These are phyloP conservation scores for Setomelanomma holmii DNA, from an alignment of 2,329 filamentous ascomycete genomes.

Conservation along the genomic window DNA sequence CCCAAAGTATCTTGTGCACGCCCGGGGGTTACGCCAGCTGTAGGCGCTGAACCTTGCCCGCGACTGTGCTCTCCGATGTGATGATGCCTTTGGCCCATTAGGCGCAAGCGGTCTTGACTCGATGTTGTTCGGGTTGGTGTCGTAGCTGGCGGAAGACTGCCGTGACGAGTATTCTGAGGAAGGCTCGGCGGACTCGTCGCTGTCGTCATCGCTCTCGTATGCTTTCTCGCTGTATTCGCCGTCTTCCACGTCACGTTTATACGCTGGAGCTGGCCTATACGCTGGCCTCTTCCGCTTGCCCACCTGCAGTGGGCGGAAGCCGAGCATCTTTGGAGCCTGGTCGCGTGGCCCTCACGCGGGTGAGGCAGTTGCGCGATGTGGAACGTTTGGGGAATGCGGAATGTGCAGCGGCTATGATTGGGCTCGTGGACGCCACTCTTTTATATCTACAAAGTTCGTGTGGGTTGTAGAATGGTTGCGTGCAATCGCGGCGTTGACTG, in stretches of 20 bases:
- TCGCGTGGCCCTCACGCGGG: not conserved
- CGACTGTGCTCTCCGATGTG: slow-evolving; percentile 27
- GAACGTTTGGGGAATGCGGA: not conserved
- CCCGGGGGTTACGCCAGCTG: slow-evolving; percentile 72
- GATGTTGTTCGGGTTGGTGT: slow-evolving; percentile 40
- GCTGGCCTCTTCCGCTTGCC: slow-evolving; percentile 46
- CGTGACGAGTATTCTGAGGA: slow-evolving; percentile 63
- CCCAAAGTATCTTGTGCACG: slow-evolving; percentile 79
- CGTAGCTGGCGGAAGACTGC: slow-evolving; percentile 44
- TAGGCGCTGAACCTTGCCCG: slow-evolving; percentile 43
- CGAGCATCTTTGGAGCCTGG: slow-evolving; percentile 32
- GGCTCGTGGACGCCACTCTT: too few species aligned
- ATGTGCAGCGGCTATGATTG: too few species aligned
- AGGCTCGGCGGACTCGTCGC: slow-evolving; percentile 48
- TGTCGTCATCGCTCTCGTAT: slow-evolving; percentile 43
- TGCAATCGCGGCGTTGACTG: too few species aligned
- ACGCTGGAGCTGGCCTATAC: slow-evolving; percentile 37
- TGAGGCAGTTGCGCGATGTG: not conserved
- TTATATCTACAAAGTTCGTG: too few species aligned
- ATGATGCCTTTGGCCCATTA: slow-evolving; percentile 16
- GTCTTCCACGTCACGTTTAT: slow-evolving; percentile 43
- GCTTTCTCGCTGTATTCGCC: slow-evolving; percentile 50
- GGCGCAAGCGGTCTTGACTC: slow-evolving; percentile 27
- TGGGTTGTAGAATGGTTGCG: too few species aligned
- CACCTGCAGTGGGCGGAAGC: slow-evolving; percentile 46